phyloP scores from a whole-genome alignment of 495 filamentous ascomycete genomes.

The Trichoderma gamsii region DNA sequence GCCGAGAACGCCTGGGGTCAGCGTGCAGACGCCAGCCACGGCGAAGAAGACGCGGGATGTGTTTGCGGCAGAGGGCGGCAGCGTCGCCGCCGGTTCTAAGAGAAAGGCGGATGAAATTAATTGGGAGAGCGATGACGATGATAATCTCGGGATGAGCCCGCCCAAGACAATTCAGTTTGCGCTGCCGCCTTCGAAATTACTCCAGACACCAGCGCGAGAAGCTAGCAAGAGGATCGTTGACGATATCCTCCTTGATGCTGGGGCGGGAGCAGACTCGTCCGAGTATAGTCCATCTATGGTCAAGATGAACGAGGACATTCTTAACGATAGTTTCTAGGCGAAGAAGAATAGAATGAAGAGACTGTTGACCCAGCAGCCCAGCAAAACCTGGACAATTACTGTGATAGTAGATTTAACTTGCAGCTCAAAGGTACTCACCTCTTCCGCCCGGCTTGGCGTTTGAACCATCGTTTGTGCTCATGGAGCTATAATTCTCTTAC shows the following conservation, averaged over 20 bases:
- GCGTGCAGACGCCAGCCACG: conserved; percentile 63
- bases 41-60: conserved; percentile 40
- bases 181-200: conserved; percentile 73
- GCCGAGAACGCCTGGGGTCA: conserved; percentile 65
- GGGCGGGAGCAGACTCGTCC: conserved; percentile 43
- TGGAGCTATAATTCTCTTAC: too few relatives aligned
- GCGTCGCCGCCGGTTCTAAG: conserved; percentile 2
- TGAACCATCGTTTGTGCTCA: too few relatives aligned
- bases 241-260: conserved; percentile 80
- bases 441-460: too few relatives aligned
- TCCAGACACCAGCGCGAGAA: conserved; percentile 91
- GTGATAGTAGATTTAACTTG: background rate
- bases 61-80: conserved; percentile 26
- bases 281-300: conserved; percentile 74
- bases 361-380: background rate
- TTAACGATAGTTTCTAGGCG: conserved; percentile 65
- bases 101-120: conserved; percentile 41
- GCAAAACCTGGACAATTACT: background rate
- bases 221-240: conserved; percentile 89
- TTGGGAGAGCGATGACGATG: conserved; percentile 63
- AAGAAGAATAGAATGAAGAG: background rate
- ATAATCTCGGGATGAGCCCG: conserved; percentile 67
- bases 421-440: background rate
- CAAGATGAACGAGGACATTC: conserved; percentile 54
- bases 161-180: conserved; percentile 98